Evolutionary conservation across 768 basidiomycete genomes (phyloP).

Genomic region (Leccinum boreale): DNA sequence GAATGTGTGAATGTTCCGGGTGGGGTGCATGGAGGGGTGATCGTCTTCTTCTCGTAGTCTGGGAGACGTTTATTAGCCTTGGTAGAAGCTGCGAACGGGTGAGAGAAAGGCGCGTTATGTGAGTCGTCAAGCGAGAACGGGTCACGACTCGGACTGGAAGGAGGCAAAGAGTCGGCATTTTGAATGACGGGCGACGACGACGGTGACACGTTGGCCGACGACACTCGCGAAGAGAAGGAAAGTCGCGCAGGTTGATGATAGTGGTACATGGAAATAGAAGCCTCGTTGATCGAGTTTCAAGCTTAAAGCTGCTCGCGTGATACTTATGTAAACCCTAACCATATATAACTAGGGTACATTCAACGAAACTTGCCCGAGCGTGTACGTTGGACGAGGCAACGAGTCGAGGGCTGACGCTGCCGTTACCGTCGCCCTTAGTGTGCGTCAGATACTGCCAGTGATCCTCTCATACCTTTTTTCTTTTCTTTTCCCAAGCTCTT

Average conservation of each 20-base stretch:
- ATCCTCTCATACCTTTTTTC: too few relatives aligned
- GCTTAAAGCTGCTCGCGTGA: not conserved
- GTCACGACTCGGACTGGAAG: conserved; percentile 30
- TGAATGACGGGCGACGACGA: conserved; percentile 46
- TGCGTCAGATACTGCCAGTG: too few relatives aligned
- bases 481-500: too few relatives aligned
- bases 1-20: conserved; percentile 17
- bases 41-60: conserved; percentile 41
- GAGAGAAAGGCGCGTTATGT: conserved; percentile 16
- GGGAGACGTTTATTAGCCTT: conserved; percentile 43
- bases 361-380: too few relatives aligned
- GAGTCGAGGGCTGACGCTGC: too few relatives aligned
- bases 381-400: too few relatives aligned
- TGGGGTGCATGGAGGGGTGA: conserved; percentile 20
- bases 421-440: too few relatives aligned
- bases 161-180: conserved; percentile 37
- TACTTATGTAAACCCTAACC: too few relatives aligned
- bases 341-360: too few relatives aligned
- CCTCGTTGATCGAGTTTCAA: not conserved
- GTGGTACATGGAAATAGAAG: conserved; percentile 10
- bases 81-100: conserved; percentile 62
- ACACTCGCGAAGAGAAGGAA: conserved; percentile 4
- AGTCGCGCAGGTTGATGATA: not conserved
- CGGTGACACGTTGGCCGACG: conserved; percentile 39
- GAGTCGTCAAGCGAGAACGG: conserved; percentile 30